phyloP scores from a whole-genome alignment of 2,329 filamentous ascomycete genomes.

The Tolypocladium nubicola region DNA sequence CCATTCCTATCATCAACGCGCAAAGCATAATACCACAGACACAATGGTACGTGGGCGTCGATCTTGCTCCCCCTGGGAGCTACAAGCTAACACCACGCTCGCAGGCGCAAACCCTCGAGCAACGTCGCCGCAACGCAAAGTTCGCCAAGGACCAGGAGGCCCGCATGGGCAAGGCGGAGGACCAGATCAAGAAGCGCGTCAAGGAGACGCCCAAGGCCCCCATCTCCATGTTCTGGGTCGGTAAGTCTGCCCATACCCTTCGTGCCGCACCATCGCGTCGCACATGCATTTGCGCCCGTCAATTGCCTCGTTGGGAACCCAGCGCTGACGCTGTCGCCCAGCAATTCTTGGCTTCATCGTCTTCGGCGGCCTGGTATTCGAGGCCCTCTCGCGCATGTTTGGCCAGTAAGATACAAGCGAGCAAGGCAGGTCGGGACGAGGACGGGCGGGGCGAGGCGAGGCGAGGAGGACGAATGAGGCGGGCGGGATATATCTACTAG shows the following conservation, averaged over 20 bases:
- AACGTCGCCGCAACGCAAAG: constrained; percentile 70
- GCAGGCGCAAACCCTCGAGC: constrained; percentile 74
- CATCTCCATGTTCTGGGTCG: constrained; percentile 53
- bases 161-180: constrained; percentile 65
- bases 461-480: neutral
- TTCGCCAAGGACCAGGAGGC: constrained; percentile 64
- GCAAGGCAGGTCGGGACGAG: neutral
- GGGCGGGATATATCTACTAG: neutral
- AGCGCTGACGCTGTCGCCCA: constrained; percentile 12
- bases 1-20: neutral
- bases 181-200: constrained; percentile 48
- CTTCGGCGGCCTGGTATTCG: constrained; percentile 50
- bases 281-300: neutral
- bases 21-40: neutral
- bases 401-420: constrained; percentile 9
- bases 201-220: constrained; percentile 49
- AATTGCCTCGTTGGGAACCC: neutral
- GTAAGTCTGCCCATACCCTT: constrained; percentile 29
- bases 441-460: no score
- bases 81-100: neutral
- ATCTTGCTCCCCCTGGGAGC: neutral
- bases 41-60: constrained; percentile 1
- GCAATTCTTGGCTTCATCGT: constrained; percentile 49
- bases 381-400: constrained; percentile 45
- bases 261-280: neutral